These are phyloP conservation scores for Murraya koenigii DNA, from an alignment of 345 rosid species.

Conservation along the genomic window DNA sequence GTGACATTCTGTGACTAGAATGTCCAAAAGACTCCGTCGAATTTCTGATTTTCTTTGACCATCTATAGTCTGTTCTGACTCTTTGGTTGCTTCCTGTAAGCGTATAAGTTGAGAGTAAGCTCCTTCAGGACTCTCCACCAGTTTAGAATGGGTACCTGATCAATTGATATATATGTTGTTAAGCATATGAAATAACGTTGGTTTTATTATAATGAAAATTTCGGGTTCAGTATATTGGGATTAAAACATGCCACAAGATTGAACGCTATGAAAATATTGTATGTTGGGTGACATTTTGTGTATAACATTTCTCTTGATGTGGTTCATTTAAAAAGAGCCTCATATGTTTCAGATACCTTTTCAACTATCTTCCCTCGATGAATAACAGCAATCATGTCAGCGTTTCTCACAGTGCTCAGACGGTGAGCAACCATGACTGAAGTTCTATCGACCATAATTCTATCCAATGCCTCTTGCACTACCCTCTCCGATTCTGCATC, in stretches of 20 bases:
- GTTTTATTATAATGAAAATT: not conserved
- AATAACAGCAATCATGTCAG: constrained; percentile 37
- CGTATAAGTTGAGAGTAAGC: too few species aligned
- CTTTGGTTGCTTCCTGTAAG: constrained; percentile 54
- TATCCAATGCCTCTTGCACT: too few species aligned
- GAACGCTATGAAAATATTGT: not conserved
- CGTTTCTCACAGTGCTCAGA: constrained; percentile 38
- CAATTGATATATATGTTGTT: too few species aligned
- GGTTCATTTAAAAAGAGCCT: not conserved
- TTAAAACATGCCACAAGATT: not conserved
- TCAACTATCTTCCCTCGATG: constrained; percentile 69
- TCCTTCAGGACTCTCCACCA: constrained; percentile 61
- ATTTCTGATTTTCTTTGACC: constrained; percentile 12
- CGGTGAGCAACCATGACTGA: too few species aligned
- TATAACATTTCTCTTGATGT: not conserved
- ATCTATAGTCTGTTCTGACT: constrained; percentile 17
- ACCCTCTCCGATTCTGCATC: too few species aligned
- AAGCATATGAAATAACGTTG: not conserved
- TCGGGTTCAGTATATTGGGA: not conserved
- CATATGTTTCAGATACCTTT: constrained; percentile 41
- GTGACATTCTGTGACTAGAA: too few species aligned
- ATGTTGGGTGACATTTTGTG: not conserved
- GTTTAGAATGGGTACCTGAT: constrained; percentile 56
- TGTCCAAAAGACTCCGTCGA: not conserved
- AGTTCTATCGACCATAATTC: too few species aligned